Evolutionary conservation across 352 stramenopile species (phyloP).

Genomic region (Phytophthora fragariae): DNA sequence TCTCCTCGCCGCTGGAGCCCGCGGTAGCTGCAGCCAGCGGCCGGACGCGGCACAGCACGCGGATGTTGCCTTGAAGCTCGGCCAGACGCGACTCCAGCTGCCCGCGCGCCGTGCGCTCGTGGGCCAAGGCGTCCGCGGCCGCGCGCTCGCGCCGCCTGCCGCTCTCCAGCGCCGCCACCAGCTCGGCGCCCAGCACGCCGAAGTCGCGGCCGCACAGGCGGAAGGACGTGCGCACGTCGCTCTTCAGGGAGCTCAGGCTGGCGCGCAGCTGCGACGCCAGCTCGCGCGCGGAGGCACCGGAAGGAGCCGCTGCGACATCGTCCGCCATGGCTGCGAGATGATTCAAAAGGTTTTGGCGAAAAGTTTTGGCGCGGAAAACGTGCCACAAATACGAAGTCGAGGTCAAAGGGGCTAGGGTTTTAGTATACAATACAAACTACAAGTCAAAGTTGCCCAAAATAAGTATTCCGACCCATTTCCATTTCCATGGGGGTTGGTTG

Average conservation of each 20-base stretch:
- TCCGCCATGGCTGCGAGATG: no score
- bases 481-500: no score
- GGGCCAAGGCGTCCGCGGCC: slow-evolving; percentile 47
- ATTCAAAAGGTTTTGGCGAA: no score
- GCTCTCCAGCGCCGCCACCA: slow-evolving; percentile 56
- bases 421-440: no score
- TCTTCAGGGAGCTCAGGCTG: slow-evolving; percentile 57
- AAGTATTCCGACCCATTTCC: no score
- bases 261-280: slow-evolving; percentile 46
- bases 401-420: no score
- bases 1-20: slow-evolving; percentile 34
- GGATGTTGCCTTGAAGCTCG: slow-evolving; percentile 69
- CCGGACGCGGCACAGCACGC: slow-evolving; percentile 85
- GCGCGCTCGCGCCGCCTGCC: slow-evolving; percentile 47
- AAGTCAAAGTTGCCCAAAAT: no score
- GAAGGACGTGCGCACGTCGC: slow-evolving; percentile 74
- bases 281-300: slow-evolving; percentile 13
- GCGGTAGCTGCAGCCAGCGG: slow-evolving; percentile 26
- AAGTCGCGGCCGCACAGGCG: slow-evolving; percentile 79
- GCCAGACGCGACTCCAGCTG: slow-evolving; percentile 56
- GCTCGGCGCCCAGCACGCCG: slow-evolving; percentile 64
- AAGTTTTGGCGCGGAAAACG: no score
- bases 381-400: no score
- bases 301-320: no score
- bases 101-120: slow-evolving; percentile 56